A percentile compares a stretch with the other conserved stretches of the same genome.
These are phyloP conservation scores for Mycena albidolilacea DNA, from an alignment of 768 basidiomycete genomes.

Conservation along the genomic window DNA sequence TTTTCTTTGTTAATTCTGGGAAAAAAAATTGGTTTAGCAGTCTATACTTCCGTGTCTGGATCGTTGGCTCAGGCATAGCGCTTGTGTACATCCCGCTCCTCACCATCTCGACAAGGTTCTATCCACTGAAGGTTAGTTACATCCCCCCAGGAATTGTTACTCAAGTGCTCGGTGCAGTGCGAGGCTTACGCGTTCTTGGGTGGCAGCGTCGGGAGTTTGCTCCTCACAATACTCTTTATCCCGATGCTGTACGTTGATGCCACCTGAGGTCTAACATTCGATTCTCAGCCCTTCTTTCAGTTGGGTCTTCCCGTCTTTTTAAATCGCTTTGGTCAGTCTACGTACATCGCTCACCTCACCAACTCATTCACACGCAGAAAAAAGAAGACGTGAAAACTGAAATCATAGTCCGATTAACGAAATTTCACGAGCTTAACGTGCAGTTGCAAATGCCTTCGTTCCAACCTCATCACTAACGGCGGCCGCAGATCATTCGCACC, in stretches of 20 bases:
- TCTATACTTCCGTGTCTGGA: constrained; percentile 82
- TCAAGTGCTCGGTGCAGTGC: constrained; percentile 56
- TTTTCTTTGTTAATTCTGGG: constrained; percentile 80
- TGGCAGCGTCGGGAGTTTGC: constrained; percentile 79
- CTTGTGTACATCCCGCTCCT: constrained; percentile 79
- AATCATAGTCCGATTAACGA: constrained; percentile 80
- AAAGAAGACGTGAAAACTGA: constrained; percentile 71
- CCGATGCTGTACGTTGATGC: constrained; percentile 69
- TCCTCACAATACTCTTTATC: constrained; percentile 80
- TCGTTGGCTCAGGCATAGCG: constrained; percentile 72
- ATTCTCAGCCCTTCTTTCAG: constrained; percentile 47
- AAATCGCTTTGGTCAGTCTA: constrained; percentile 67
- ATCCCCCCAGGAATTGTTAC: background rate
- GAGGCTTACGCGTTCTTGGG: constrained; percentile 80
- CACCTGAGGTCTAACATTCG: constrained; percentile 11
- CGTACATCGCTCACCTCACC: background rate
- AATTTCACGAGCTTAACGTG: constrained; percentile 88
- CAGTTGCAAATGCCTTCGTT: constrained; percentile 43
- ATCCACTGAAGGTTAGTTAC: constrained; percentile 69
- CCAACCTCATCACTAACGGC: background rate
- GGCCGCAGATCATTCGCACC: constrained; percentile 73
- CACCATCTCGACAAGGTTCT: constrained; percentile 71
- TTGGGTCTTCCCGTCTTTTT: constrained; percentile 77
- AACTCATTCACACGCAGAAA: constrained; percentile 56
- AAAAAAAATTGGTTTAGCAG: constrained; percentile 86